Conservation (phyloP, 192 early-diverging fungal genomes). For the Lobosporangium transversale region DNA sequence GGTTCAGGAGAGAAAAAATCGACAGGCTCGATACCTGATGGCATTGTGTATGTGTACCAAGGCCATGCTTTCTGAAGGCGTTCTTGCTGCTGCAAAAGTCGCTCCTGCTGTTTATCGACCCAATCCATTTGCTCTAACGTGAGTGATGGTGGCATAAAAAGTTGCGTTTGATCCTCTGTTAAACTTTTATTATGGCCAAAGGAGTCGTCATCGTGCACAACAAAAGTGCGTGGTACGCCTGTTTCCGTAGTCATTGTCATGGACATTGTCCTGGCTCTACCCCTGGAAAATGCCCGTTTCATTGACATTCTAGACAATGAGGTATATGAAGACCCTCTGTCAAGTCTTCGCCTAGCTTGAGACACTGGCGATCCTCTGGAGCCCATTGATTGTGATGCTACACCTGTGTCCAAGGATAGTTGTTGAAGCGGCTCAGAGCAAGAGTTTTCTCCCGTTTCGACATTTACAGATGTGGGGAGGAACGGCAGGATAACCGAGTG, state of each 20-base stretch:
- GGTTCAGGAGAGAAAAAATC: constrained; percentile 29
- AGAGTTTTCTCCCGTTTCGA: neutral
- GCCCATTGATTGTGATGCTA: neutral
- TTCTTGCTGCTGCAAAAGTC: constrained; percentile 9
- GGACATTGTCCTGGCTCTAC: constrained; percentile 28
- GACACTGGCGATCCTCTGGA: neutral
- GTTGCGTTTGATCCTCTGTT: too few species aligned
- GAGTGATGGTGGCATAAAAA: constrained; percentile 29
- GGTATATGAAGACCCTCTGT: constrained; percentile 12
- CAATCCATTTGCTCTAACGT: constrained; percentile 44
- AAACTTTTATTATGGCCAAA: too few species aligned
- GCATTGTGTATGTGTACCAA: constrained; percentile 50
- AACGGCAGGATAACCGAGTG: constrained; percentile 40
- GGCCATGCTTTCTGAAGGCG: constrained; percentile 35
- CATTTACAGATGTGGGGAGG: constrained; percentile 5
- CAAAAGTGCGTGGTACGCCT: constrained; percentile 14
- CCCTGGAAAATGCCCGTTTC: constrained; percentile 18
- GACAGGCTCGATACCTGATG: constrained; percentile 38
- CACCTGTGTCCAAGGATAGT: neutral
- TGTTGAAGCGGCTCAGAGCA: neutral
- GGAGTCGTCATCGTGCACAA: constrained; percentile 22
- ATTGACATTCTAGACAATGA: constrained; percentile 8
- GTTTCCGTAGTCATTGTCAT: constrained; percentile 16
- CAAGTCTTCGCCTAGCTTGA: neutral
- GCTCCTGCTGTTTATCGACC: constrained; percentile 18